These are phyloP conservation scores for Pythium dissotocum DNA, from an alignment of 352 stramenopile genomes.

Conservation along the genomic window DNA sequence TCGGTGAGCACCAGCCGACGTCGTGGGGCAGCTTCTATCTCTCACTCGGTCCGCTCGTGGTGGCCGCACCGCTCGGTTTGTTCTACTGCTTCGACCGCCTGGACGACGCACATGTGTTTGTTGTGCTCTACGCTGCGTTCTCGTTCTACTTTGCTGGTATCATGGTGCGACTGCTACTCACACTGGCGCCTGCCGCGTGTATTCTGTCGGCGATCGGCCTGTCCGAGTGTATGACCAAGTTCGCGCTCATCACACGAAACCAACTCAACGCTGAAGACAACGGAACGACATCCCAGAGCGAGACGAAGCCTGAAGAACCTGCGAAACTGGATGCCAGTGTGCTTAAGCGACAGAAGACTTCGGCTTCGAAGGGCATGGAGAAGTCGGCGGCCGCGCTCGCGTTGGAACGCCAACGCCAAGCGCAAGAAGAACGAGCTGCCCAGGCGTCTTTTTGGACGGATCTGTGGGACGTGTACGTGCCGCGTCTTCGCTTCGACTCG, in stretches of 20 bases:
- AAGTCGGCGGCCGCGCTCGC: not conserved
- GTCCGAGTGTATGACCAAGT: slow-evolving; percentile 52
- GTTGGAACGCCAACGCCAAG: not conserved
- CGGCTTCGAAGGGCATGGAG: not conserved
- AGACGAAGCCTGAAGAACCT: not conserved
- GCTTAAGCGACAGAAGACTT: slow-evolving; percentile 14
- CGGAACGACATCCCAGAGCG: not conserved
- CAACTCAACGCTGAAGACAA: not conserved
- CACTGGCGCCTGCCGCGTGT: slow-evolving; percentile 87
- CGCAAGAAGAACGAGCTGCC: not conserved
- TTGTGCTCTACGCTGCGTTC: slow-evolving; percentile 92
- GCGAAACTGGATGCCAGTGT: not conserved
- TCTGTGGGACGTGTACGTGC: slow-evolving; percentile 14
- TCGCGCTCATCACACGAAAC: slow-evolving; percentile 14
- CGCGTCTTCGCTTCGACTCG: slow-evolving; percentile 2
- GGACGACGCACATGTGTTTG: slow-evolving; percentile 78
- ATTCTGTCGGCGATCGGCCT: slow-evolving; percentile 88
- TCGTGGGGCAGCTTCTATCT: slow-evolving; percentile 92
- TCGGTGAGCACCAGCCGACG: slow-evolving; percentile 94
- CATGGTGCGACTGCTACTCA: slow-evolving; percentile 93
- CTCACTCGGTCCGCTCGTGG: slow-evolving; percentile 87
- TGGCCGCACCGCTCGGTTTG: slow-evolving; percentile 89
- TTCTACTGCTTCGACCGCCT: slow-evolving; percentile 84
- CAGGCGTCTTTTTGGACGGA: slow-evolving; percentile 13
- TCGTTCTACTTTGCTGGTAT: slow-evolving; percentile 93